Conservation (phyloP, 2,329 filamentous ascomycete species). For the Clarireedia sp. region DNA sequence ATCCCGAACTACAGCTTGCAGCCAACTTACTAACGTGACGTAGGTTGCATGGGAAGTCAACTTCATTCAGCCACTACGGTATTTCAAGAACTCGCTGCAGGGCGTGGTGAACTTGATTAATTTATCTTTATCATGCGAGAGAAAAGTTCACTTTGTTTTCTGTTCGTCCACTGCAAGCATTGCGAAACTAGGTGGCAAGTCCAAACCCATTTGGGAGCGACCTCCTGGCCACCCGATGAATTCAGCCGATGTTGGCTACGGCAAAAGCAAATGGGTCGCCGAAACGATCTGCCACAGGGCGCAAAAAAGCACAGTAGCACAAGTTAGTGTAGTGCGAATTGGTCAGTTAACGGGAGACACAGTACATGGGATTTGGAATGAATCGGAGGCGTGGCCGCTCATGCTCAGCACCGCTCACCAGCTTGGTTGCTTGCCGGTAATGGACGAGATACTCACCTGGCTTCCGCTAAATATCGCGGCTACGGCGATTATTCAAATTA, state of each 20-base stretch:
- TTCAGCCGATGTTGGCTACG: slow-evolving; percentile 45
- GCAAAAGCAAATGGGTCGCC: slow-evolving; percentile 50
- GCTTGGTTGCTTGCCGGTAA: slow-evolving; percentile 33
- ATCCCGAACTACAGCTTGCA: neutral
- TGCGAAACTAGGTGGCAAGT: slow-evolving; percentile 21
- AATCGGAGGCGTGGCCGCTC: slow-evolving; percentile 40
- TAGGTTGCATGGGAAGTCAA: slow-evolving; percentile 54
- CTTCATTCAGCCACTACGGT: slow-evolving; percentile 48
- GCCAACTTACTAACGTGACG: neutral
- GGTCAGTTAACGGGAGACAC: slow-evolving; percentile 41
- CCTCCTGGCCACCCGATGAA: slow-evolving; percentile 12
- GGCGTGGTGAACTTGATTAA: slow-evolving; percentile 42
- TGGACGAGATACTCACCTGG: slow-evolving; percentile 33
- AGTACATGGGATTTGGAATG: slow-evolving; percentile 39
- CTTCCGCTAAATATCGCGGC: slow-evolving; percentile 40
- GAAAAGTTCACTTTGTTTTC: slow-evolving; percentile 35
- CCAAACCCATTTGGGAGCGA: neutral
- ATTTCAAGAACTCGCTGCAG: slow-evolving; percentile 47
- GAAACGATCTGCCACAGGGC: slow-evolving; percentile 43
- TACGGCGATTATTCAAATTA: slow-evolving; percentile 34
- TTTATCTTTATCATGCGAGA: slow-evolving; percentile 31
- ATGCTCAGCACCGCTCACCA: slow-evolving; percentile 36
- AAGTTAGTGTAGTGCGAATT: slow-evolving; percentile 14
- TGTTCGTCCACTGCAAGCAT: slow-evolving; percentile 45
- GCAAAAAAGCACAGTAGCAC: slow-evolving; percentile 12